Base-by-base conservation (phyloP, 345 rosid genomes). In the Citrus glauca region DNA sequence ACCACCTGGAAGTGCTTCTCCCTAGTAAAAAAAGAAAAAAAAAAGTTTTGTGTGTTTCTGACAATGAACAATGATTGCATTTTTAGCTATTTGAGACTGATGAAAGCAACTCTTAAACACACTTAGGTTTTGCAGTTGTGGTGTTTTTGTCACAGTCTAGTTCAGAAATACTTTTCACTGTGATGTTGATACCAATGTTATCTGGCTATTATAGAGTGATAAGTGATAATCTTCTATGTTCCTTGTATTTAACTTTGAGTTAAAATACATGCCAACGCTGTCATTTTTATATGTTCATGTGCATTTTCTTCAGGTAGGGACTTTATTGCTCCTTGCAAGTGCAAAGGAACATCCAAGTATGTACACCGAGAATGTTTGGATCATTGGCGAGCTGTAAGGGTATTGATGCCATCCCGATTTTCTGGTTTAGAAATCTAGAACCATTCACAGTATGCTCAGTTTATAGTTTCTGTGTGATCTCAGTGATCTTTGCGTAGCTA, bases 331-430 rank as follows among this genome's bases (percentile, higher is more conserved):
- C 99, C 99, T 22, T 97, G 99, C 88, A 94, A 90, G 86, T 94
- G 99, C 85, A 97, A 94, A 86, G 99, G 99, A 80, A 94, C 99
- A 8, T 88, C 98, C 7, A 94, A 94, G 87, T 97, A 94, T 86
- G 99, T 97, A 8, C 99, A 97, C 67, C 94, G 99, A 19, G 97
- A 91, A 74, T 97, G 99, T 80, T 89, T 97, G 88, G 98, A 97
- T 82, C 99, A 97, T 59, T 97, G 99, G 99, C 90, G 99, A 78
- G 95, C 99, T 17, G 89, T 94, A 55, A 90, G 84, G 98, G 99
- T 94, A 82, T 48, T 32, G 11, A 11, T 75, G n/a, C n/a, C 59
- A 75, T n/a, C 45, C 62, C 28, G 19, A 10, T 32, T 65, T 32
- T 48, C 71, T 48, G 45, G 38, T 64, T 75, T 65, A 48, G 6